Base-by-base conservation (phyloP, 306 rosid genomes). In the Prunus davidiana region DNA sequence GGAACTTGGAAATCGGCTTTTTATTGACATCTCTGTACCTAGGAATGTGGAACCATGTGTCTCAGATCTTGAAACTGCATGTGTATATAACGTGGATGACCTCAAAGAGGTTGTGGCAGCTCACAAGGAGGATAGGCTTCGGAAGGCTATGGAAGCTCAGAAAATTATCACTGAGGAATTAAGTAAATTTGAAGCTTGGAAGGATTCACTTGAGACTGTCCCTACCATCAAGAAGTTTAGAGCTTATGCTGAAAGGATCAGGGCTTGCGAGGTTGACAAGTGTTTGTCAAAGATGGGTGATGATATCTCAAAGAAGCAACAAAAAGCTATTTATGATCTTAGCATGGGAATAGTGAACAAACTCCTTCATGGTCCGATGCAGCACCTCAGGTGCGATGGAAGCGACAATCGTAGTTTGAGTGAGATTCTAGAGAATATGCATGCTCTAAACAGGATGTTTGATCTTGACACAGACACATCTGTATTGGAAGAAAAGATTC, bases 351-450 rank as follows among this genome's bases (percentile, higher is more conserved):
- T 95, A 71, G 92, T 87, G 83, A 92, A 88, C 38, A 90, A 87
- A 69, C 81, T 92, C 41, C 98, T 95, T 82, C 95, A 87, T 24
- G 97, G 98, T 78, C 98, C 97, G 58, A 92, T 95, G 89, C 87
- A 90, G 78, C 93, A 95, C 80, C 73, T 95, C 79, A 88, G 98
- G 81, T 92, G 93, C 75, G 96, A 90, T 73, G 86, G 82, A 67
- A 87, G 73, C 32, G 87, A 88, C 24, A 73, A 81, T 57, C 85
- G 80, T 3, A 56, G 84, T 34, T 50, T 92, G 81, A 67, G 64
- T 64, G 97, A 92, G 83, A 85, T 86, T 22, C 89, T 90, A 43
- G 92, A 92, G 84, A 95, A 92, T 64, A 95, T 90, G 97, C 86
- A 78, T 30, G 96, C 97, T 60, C 80, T 92, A 45, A 92, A 92